A percentile compares a stretch with the other conserved stretches of the same genome.
Conservation (phyloP, 805 yeast genomes). For the Metschnikowia lunata region DNA sequence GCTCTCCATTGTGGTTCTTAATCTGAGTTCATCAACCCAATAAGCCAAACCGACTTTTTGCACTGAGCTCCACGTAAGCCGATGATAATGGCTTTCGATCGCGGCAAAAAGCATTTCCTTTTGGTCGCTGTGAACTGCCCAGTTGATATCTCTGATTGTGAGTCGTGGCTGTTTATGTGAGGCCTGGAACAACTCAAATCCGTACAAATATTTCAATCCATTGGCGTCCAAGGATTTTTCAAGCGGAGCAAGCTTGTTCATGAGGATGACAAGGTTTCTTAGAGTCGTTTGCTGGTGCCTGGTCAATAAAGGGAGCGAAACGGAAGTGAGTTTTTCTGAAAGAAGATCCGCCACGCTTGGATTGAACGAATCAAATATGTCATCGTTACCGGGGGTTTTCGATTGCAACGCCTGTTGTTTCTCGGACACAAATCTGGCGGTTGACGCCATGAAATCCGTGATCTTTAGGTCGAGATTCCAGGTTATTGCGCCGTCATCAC, state of each 20-base stretch:
- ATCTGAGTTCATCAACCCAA: constrained; percentile 50
- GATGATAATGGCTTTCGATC: constrained; percentile 40
- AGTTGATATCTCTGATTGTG: constrained; percentile 74
- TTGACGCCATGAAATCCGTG: constrained; percentile 11
- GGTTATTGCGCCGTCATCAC: constrained; percentile 30
- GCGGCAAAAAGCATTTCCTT: constrained; percentile 59
- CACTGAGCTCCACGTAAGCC: constrained; percentile 58
- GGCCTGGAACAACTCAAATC: constrained; percentile 59
- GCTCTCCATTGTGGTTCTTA: constrained; percentile 49
- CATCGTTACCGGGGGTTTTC: constrained; percentile 3
- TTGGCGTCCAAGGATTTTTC: constrained; percentile 49
- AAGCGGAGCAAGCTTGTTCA: constrained; percentile 49
- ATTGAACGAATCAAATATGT: constrained; percentile 35
- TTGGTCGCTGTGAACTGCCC: constrained; percentile 84
- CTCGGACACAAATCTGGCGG: not conserved
- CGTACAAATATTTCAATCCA: constrained; percentile 68
- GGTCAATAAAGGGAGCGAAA: constrained; percentile 73
- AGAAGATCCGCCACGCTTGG: constrained; percentile 44
- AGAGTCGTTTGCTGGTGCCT: constrained; percentile 90
- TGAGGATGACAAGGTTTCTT: constrained; percentile 61
- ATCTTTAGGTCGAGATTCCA: constrained; percentile 35
- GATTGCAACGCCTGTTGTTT: too few species aligned
- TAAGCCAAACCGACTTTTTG: constrained; percentile 60
- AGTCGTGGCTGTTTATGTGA: constrained; percentile 48
- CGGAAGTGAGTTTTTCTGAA: constrained; percentile 55